Conservation (phyloP, 495 filamentous ascomycete species). For the Usnea hakonensis region DNA sequence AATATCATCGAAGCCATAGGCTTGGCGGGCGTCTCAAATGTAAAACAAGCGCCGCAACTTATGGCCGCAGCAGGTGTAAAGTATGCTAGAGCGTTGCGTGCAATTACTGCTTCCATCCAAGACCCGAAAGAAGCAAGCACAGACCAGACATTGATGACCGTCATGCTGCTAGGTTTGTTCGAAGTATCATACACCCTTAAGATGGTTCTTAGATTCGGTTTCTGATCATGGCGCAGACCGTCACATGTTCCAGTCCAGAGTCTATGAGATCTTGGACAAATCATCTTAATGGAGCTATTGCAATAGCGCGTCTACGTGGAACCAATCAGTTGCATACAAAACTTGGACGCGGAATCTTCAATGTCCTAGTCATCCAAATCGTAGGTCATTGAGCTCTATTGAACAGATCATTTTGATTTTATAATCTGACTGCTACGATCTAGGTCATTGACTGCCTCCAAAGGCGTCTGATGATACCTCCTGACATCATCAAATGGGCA, state of each 20-base stretch:
- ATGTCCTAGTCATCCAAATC: constrained; percentile 45
- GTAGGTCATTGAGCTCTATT: constrained; percentile 26
- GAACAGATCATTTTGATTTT: not conserved
- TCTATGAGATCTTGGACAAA: constrained; percentile 42
- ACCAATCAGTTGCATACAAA: constrained; percentile 42
- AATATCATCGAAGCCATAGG: constrained; percentile 43
- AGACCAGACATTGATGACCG: constrained; percentile 54
- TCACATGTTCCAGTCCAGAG: constrained; percentile 10
- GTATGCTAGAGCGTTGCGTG: constrained; percentile 41
- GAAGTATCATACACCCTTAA: constrained; percentile 14
- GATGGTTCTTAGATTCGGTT: not conserved
- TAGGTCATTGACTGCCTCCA: constrained; percentile 14
- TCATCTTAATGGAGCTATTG: constrained; percentile 47
- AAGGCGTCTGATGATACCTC: constrained; percentile 4
- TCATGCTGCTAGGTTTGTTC: constrained; percentile 49
- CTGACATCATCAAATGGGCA: constrained; percentile 13
- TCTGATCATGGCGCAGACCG: constrained; percentile 1
- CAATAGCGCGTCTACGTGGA: constrained; percentile 46
- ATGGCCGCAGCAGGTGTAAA: constrained; percentile 36
- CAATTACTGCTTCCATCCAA: constrained; percentile 47
- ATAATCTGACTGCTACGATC: constrained; percentile 5
- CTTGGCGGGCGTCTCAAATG: constrained; percentile 43
- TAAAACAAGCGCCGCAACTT: constrained; percentile 31
- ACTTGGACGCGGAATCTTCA: constrained; percentile 42
- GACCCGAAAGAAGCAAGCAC: constrained; percentile 47